A percentile compares a stretch with the other conserved stretches of the same genome.
Conservation (phyloP, 2,329 filamentous ascomycete genomes). For the Claviceps fusiformis region DNA sequence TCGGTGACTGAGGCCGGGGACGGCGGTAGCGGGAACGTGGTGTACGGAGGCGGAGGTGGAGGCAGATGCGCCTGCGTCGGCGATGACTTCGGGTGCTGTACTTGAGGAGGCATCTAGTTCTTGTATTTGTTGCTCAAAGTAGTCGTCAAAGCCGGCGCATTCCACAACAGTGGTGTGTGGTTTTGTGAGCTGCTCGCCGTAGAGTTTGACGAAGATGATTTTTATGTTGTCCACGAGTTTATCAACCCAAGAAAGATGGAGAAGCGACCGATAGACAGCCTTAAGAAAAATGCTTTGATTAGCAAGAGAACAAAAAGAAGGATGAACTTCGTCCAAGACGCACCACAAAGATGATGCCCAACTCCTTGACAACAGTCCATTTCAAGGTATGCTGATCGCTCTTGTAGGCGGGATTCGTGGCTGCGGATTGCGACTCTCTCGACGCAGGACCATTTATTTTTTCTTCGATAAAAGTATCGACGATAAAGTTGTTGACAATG, state of each 20-base stretch:
- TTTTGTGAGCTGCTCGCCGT: constrained; percentile 74
- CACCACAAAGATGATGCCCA: constrained; percentile 91
- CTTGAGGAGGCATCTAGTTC: constrained; percentile 57
- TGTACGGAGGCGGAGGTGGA: constrained; percentile 6
- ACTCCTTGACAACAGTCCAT: constrained; percentile 85
- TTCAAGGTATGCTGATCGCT: constrained; percentile 90
- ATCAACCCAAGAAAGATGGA: constrained; percentile 94
- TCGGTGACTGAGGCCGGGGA: constrained; percentile 28
- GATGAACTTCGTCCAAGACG: constrained; percentile 6
- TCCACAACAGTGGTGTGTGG: constrained; percentile 65
- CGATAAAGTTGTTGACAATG: constrained; percentile 87
- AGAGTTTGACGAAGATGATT: constrained; percentile 81
- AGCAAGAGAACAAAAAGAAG: background rate
- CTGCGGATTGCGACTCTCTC: constrained; percentile 44
- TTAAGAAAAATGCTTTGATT: constrained; percentile 21
- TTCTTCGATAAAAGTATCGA: constrained; percentile 96
- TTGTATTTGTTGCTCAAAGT: constrained; percentile 85
- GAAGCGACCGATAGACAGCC: constrained; percentile 92
- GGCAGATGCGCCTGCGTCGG: constrained; percentile 16
- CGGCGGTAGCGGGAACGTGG: constrained; percentile 11
- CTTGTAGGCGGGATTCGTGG: constrained; percentile 62
- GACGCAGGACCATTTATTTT: constrained; percentile 51
- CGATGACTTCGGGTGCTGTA: background rate
- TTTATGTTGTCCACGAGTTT: constrained; percentile 91
- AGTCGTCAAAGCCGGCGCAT: constrained; percentile 71